Evolutionary conservation across 352 stramenopile species (phyloP), one percentile per base, ranked within the genome.

Genomic region (Phytophthora syringae): DNA sequence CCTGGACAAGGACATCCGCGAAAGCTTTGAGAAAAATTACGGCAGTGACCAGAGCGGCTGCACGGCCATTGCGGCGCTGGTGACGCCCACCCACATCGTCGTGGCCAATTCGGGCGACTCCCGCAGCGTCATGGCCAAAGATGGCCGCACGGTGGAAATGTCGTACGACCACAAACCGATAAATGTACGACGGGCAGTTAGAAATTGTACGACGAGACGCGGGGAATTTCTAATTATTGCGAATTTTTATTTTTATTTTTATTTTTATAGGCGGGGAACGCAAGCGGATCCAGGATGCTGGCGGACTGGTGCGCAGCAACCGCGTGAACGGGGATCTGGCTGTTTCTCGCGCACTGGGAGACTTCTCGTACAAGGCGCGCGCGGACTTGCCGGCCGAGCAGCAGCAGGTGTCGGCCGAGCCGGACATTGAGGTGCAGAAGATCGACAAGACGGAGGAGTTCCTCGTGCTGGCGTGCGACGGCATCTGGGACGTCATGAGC

Each of bases 401-500:
- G 72, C 90, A 97, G 63, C 85, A 97, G 62, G 79, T 92, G 37
- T 96, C 89, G 18, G 82, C 88, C 0, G 89, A 97, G 64, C 91
- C 94, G 0, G 93, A 98, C 15, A 86, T 98, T 62, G 82, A 91
- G 67, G 78, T 96, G 48, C 74, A 95, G 45, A 43, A 68, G 56
- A 79, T 91, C 10, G 81, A 93, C 50, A 77, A 80, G 39, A 86
- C 93, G 42, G 90, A 98, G 54, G 88, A 98, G 69, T 97, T 98
- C 56, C 68, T 98, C 4, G 67, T 98, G 16, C 75, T 98, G 32
- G 93, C 92, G 10, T 98, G 92, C 57, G 93, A 98, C 54, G 94
- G 93, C 37, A 96, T 98, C 51, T 98, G 94, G 93, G 94, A 98
- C 51, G 93, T 98, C 32, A 97, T 98, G 86, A 86, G 64, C 45